phyloP scores from a whole-genome alignment of 2,329 filamentous ascomycete genomes.

The Penicillium hesseltinei region DNA sequence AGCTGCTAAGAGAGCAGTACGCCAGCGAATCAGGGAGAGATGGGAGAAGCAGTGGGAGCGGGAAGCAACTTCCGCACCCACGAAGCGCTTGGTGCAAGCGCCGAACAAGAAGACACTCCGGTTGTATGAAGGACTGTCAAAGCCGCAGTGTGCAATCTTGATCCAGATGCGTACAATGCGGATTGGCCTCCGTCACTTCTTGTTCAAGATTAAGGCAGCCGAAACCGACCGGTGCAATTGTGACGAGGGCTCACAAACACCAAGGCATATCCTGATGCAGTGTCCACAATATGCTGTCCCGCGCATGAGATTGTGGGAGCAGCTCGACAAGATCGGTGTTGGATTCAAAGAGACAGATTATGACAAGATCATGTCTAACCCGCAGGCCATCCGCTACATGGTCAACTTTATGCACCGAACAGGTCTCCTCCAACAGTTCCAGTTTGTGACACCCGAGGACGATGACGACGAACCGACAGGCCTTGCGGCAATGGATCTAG shows the following conservation, averaged over 20 bases:
- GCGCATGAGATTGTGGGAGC: background rate
- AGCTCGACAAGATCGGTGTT: rapidly evolving
- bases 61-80: background rate
- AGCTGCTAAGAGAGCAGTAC: no score
- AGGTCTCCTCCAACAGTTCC: no score
- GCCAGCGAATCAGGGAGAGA: background rate
- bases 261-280: background rate
- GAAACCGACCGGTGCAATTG: constrained; percentile 3
- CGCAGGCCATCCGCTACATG: no score
- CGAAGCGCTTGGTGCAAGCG: background rate
- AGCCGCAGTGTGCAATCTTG: background rate
- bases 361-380: background rate
- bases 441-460: no score
- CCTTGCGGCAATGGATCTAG: no score
- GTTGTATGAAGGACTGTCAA: constrained; percentile 1
- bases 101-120: background rate
- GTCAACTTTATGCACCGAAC: no score
- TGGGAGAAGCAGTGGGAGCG: background rate
- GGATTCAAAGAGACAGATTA: background rate
- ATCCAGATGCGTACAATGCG: constrained; percentile 10
- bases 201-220: constrained; percentile 10
- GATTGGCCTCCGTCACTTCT: constrained; percentile 7
- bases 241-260: constrained; percentile 4
- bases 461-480: no score
- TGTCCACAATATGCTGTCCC: background rate